These are phyloP conservation scores for Babesia sp. DNA, from an alignment of 169 alveolate species.

Conservation along the genomic window DNA sequence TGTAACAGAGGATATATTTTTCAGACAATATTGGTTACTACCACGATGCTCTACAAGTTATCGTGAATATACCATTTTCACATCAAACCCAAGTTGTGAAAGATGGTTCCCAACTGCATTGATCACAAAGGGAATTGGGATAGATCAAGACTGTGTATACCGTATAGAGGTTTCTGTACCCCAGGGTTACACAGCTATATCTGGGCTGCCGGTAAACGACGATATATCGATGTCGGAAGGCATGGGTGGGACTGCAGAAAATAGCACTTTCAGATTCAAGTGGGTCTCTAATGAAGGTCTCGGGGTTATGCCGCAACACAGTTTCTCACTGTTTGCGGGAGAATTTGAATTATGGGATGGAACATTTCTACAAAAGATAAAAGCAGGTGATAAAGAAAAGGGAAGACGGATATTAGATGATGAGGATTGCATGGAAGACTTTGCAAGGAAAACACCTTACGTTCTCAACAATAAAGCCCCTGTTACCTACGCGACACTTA, in stretches of 20 bases:
- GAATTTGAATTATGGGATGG: slow-evolving; percentile 67
- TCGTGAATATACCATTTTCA: slow-evolving; percentile 18
- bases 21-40: slow-evolving; percentile 56
- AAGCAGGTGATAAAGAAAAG: not conserved
- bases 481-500: slow-evolving; percentile 50
- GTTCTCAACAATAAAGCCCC: slow-evolving; percentile 8
- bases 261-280: not conserved
- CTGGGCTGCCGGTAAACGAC: slow-evolving; percentile 47
- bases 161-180: slow-evolving; percentile 57
- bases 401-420: slow-evolving; percentile 16
- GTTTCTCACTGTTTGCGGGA: slow-evolving; percentile 58
- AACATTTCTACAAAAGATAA: not conserved
- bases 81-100: slow-evolving; percentile 20
- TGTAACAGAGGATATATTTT: slow-evolving; percentile 29
- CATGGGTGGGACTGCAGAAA: not conserved
- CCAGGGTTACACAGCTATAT: slow-evolving; percentile 36
- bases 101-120: slow-evolving; percentile 59
- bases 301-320: slow-evolving; percentile 1
- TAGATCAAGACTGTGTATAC: slow-evolving; percentile 5
- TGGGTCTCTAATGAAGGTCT: not conserved
- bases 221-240: slow-evolving; percentile 3
- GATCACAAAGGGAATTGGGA: not conserved
- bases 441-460: not conserved
- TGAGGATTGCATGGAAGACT: slow-evolving; percentile 31
- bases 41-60: slow-evolving; percentile 67